phyloP scores from a whole-genome alignment of 164 flowering plant genomes.

The Vitis rotundifolia region DNA sequence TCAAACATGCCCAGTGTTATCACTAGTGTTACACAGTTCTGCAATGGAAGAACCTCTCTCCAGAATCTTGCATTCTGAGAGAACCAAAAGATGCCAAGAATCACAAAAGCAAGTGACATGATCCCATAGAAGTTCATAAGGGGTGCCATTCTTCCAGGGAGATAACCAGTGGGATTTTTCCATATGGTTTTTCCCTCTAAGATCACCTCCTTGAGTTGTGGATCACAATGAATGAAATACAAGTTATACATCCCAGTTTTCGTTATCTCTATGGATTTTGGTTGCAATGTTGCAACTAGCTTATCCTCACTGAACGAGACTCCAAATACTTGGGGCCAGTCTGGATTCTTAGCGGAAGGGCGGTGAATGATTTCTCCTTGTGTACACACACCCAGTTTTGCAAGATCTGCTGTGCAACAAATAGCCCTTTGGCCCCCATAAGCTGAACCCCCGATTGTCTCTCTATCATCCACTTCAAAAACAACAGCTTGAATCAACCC shows the following conservation, averaged over 20 bases:
- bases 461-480: constrained; percentile 97
- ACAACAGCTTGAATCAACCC: constrained; percentile 69
- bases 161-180: constrained; percentile 94
- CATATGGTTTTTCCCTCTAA: constrained; percentile 89
- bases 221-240: constrained; percentile 92
- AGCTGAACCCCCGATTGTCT: constrained; percentile 91
- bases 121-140: constrained; percentile 84
- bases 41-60: constrained; percentile 87
- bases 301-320: constrained; percentile 55
- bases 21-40: constrained; percentile 89
- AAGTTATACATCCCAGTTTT: constrained; percentile 96
- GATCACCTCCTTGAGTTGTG: constrained; percentile 55
- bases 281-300: constrained; percentile 44
- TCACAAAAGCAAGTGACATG: constrained; percentile 89
- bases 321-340: constrained; percentile 86
- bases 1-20: constrained; percentile 96
- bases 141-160: constrained; percentile 99
- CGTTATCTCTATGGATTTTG: constrained; percentile 62
- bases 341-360: constrained; percentile 61
- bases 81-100: constrained; percentile 93
- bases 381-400: constrained; percentile 83
- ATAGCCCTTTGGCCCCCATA: constrained; percentile 99
- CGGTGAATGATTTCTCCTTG: constrained; percentile 79
- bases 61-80: constrained; percentile 93
- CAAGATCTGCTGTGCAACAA: constrained; percentile 92